Percentiles rank a stretch among this genome's conserved stretches.
Evolutionary conservation across 2,329 filamentous ascomycete species (phyloP).

Genomic region (Fusarium sp.): DNA sequence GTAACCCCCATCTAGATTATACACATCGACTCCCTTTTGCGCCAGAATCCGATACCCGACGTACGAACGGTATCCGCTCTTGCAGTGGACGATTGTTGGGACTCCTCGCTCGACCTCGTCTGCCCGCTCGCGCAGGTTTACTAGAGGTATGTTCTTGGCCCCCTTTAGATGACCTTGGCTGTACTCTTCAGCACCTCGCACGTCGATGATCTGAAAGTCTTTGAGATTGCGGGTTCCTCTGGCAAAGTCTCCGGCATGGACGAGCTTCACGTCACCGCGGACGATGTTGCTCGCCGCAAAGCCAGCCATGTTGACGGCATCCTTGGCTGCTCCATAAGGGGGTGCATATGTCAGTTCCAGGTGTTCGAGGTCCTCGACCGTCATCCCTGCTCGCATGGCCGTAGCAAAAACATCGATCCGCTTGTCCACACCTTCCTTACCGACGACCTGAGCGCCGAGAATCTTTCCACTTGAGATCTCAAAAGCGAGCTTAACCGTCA

Average conservation of each 20-base stretch:
- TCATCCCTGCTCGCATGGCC: conserved; percentile 19
- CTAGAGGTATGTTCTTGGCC: conserved; percentile 15
- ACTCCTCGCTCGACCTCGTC: background rate
- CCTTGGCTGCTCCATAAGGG: conserved; percentile 18
- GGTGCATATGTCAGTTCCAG: conserved; percentile 21
- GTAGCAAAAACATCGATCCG: conserved; percentile 20
- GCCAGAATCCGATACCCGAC: background rate
- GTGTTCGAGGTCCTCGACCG: conserved; percentile 18
- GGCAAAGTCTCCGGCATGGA: conserved; percentile 8
- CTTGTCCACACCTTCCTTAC: conserved; percentile 14
- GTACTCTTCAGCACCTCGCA: conserved; percentile 8
- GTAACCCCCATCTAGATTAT: background rate
- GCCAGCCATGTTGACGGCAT: conserved; percentile 19
- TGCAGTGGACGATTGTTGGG: background rate
- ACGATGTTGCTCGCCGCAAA: conserved; percentile 14
- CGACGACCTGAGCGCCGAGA: conserved; percentile 15
- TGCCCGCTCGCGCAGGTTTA: background rate
- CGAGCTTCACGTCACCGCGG: conserved; percentile 13
- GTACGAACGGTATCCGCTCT: conserved; percentile 7
- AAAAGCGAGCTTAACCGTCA: conserved; percentile 16
- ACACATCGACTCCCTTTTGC: background rate
- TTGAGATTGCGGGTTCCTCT: background rate
- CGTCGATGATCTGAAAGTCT: conserved; percentile 15
- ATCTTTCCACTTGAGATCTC: conserved; percentile 1
- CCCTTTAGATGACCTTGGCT: background rate